Evolutionary conservation across 2,329 filamentous ascomycete genomes (phyloP), one percentile per base, ranked within the genome.

Genomic region (Orbilia brochopaga): DNA sequence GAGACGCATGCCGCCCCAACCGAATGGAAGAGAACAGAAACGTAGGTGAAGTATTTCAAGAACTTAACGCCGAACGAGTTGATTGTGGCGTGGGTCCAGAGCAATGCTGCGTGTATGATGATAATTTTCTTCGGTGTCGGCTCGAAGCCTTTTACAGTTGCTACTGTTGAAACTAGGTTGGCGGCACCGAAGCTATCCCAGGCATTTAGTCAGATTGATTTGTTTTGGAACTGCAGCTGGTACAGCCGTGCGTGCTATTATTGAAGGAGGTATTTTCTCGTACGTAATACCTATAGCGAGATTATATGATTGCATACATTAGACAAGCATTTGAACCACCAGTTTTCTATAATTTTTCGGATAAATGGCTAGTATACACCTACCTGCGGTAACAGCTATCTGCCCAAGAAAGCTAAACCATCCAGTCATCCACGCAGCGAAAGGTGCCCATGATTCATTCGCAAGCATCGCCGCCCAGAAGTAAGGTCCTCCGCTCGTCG

Each of bases 401-500:
- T 83, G 82, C 11, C 81, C 81, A 1, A 83, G 79, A 15, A 83
- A 78, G 69, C 83, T 83, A 76, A 82, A 83, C 80, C 80, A 67
- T 19, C 64, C 82, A n/a, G 81, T 82, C 32, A 82, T 79, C 82
- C 82, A 83, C 21, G 79, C 79, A 44, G 79, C 80, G 76, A 82
- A 83, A 1, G 81, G 80, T 1, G 80, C 81, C 63, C 80, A 78
- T 61, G 79, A 77, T 4, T 80, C 78, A 0, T 84, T 84, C 1
- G 85, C 83, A 32, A 87, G 80, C 74, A 86, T 81, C 0, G 84
- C 84, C 0, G 84, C 81, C 85, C 85, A 87, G 77, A 85, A 86
- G 76, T 87, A 87, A 0, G 85, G 84, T 0, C 85, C 85, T 42
- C 85, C 85, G 51, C 81, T 82, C 0, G 84, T 86, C 0, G 85